Percentiles rank a stretch among this genome's conserved stretches.
Evolutionary conservation across 2,329 filamentous ascomycete species (phyloP).

Genomic region (Elsinoe australis): DNA sequence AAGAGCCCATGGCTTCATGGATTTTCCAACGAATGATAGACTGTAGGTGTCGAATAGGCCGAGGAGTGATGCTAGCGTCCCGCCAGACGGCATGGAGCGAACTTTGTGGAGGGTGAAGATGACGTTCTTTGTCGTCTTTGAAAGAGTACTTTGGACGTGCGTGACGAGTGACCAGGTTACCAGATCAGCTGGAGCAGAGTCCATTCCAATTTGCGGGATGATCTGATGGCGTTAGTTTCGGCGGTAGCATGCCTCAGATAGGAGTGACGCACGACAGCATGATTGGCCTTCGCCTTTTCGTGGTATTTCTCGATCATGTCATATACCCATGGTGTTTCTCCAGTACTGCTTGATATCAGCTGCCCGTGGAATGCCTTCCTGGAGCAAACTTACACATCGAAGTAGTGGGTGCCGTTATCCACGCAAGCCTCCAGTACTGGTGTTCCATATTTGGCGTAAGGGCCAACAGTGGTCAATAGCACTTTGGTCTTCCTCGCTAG

Average conservation of each 20-base stretch:
- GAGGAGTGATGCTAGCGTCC: conserved; percentile 59
- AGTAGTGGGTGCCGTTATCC: conserved; percentile 57
- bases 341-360: conserved; percentile 39
- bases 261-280: conserved; percentile 43
- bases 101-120: conserved; percentile 47
- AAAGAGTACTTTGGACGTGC: conserved; percentile 45
- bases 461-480: conserved; percentile 55
- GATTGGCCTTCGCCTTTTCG: conserved; percentile 50
- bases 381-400: conserved; percentile 46
- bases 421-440: conserved; percentile 59
- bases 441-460: conserved; percentile 57
- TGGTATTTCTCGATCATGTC: conserved; percentile 57
- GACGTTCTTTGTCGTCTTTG: conserved; percentile 44
- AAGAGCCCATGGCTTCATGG: conserved; percentile 46
- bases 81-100: conserved; percentile 49
- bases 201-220: conserved; percentile 54
- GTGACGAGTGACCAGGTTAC: conserved; percentile 47
- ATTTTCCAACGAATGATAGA: conserved; percentile 41
- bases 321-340: conserved; percentile 57
- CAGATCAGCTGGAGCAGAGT: conserved; percentile 54
- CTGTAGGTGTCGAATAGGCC: conserved; percentile 44
- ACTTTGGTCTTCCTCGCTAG: conserved; percentile 51
- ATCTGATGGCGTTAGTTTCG: conserved; percentile 35
- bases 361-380: background rate
- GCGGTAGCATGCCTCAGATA: background rate